Conservation (phyloP, 2,329 filamentous ascomycete genomes). For the Aspergillus carbonarius region DNA sequence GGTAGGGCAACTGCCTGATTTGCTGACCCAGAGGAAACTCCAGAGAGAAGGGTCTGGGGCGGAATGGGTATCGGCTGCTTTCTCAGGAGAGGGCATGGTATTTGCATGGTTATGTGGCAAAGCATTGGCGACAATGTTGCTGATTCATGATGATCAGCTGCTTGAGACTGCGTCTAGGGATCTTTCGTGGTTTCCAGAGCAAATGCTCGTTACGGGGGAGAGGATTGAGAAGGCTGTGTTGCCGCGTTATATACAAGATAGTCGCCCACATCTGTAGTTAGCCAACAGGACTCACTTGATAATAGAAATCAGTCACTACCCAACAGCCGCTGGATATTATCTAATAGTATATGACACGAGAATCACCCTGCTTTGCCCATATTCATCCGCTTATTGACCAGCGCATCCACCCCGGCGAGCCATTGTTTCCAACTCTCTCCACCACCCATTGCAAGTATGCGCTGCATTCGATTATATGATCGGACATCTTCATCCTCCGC, state of each 20-base stretch:
- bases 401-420: constrained; percentile 21
- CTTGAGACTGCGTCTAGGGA: constrained; percentile 6
- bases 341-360: background rate
- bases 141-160: constrained; percentile 15
- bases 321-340: no score
- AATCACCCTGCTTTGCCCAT: constrained; percentile 9
- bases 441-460: constrained; percentile 17
- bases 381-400: constrained; percentile 24
- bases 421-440: constrained; percentile 21
- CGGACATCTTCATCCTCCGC: constrained; percentile 21
- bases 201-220: constrained; percentile 28
- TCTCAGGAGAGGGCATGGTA: constrained; percentile 35
- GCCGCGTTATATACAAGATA: background rate
- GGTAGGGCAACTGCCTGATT: constrained; percentile 46
- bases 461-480: constrained; percentile 22
- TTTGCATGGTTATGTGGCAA: constrained; percentile 32
- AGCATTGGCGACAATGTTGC: constrained; percentile 28
- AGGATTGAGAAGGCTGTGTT: constrained; percentile 20
- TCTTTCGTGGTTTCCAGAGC: constrained; percentile 31
- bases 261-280: no score
- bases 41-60: constrained; percentile 2
- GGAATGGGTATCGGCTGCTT: constrained; percentile 32
- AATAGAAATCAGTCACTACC: no score
- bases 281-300: no score
- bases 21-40: constrained; percentile 12